Conservation (phyloP, 208 protist genomes). For the Jaenimonas drosophilae region DNA sequence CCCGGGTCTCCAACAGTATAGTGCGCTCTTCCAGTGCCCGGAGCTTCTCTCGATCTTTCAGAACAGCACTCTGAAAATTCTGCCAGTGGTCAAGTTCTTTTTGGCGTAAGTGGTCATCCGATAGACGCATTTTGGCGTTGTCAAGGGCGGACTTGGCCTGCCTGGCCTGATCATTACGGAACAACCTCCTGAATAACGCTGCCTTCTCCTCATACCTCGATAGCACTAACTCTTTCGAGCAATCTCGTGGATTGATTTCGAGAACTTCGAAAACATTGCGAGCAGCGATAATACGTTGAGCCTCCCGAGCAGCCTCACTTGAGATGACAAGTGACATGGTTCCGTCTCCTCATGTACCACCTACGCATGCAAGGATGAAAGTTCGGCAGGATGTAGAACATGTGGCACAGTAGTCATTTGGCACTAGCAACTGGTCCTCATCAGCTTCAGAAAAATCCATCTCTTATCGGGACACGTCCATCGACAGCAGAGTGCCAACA, state of each 20-base stretch:
- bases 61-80: conserved; percentile 10
- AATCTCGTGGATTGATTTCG: conserved; percentile 34
- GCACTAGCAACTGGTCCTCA: too few species aligned
- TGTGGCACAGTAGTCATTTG: too few species aligned
- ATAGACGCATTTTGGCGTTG: conserved; percentile 63
- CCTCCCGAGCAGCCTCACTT: conserved; percentile 44
- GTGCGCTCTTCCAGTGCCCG: conserved; percentile 49
- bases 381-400: too few species aligned
- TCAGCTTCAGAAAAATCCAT: too few species aligned
- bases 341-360: too few species aligned
- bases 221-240: conserved; percentile 30
- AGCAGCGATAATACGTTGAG: conserved; percentile 56
- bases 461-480: too few species aligned
- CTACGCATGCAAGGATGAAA: too few species aligned
- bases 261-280: conserved; percentile 73
- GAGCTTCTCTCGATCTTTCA: conserved; percentile 32
- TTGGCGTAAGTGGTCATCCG: conserved; percentile 44
- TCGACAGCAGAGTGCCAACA: conserved; percentile 53
- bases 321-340: conserved; percentile 71
- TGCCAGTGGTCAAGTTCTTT: conserved; percentile 43
- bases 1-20: conserved; percentile 45
- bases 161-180: conserved; percentile 70
- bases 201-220: conserved; percentile 55
- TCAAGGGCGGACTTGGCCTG: conserved; percentile 68
- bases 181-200: conserved; percentile 41